These are phyloP conservation scores for Tribonema minus DNA, from an alignment of 108 stramenopile genomes.

Conservation along the genomic window DNA sequence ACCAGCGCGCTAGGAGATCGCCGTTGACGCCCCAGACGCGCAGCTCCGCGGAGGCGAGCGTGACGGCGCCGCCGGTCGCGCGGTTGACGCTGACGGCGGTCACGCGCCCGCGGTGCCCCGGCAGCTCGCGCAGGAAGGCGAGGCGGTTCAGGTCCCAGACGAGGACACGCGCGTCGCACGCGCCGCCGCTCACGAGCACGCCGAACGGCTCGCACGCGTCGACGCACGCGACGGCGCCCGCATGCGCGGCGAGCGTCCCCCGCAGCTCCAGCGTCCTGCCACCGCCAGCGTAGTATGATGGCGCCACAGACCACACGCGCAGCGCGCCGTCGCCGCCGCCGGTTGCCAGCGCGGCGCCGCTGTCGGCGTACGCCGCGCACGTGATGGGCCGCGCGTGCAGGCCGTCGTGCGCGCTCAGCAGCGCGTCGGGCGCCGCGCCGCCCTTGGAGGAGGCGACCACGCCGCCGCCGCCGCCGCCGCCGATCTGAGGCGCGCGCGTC, in stretches of 20 bases:
- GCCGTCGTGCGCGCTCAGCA: slow-evolving; percentile 80
- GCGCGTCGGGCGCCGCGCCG: slow-evolving; percentile 74
- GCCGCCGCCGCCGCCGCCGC: neutral
- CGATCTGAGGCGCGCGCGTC: too few relatives aligned
- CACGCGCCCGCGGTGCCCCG: slow-evolving; percentile 44
- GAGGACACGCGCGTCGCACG: slow-evolving; percentile 71
- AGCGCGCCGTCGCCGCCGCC: slow-evolving; percentile 83
- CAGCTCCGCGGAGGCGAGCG: slow-evolving; percentile 69
- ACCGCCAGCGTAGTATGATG: slow-evolving; percentile 8
- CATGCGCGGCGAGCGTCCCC: slow-evolving; percentile 80
- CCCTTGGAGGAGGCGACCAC: slow-evolving; percentile 31
- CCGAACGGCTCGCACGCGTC: slow-evolving; percentile 76
- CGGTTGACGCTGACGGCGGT: slow-evolving; percentile 79
- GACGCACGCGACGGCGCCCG: slow-evolving; percentile 75
- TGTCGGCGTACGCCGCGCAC: slow-evolving; percentile 66
- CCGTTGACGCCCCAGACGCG: slow-evolving; percentile 85
- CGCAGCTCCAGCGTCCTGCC: slow-evolving; percentile 65
- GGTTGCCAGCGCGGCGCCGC: slow-evolving; percentile 75
- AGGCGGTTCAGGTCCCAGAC: slow-evolving; percentile 73
- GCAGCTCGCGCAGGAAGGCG: slow-evolving; percentile 73
- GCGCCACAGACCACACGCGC: slow-evolving; percentile 76
- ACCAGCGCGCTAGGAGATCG: slow-evolving; percentile 70
- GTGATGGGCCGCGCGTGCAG: slow-evolving; percentile 78
- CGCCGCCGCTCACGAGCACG: slow-evolving; percentile 77
- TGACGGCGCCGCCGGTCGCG: slow-evolving; percentile 79